Evolutionary conservation across 176 grass and related monocot genomes (phyloP).

Genomic region (Saccharum officinarum): DNA sequence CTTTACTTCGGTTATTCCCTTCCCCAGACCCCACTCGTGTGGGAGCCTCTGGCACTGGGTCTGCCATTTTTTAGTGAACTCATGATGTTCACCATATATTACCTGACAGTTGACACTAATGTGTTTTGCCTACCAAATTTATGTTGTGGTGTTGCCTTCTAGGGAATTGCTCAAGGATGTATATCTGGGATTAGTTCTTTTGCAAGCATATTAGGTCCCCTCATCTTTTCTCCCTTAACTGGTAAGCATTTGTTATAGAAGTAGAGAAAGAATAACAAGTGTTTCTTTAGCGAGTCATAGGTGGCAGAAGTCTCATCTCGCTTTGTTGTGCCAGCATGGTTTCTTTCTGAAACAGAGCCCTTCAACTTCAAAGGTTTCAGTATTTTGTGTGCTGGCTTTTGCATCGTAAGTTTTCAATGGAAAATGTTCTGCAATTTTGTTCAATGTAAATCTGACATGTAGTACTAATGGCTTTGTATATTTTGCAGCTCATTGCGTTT

Average conservation of each 20-base stretch:
- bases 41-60: too few relatives aligned
- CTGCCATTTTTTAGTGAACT: too few relatives aligned
- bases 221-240: conserved; percentile 84
- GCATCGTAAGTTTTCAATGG: conserved; percentile 44
- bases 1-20: too few relatives aligned
- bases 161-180: conserved; percentile 98
- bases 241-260: conserved; percentile 31
- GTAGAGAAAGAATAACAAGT: neutral
- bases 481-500: conserved; percentile 46
- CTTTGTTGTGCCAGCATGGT: conserved; percentile 54
- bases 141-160: neutral
- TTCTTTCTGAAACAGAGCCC: conserved; percentile 75
- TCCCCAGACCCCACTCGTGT: too few relatives aligned
- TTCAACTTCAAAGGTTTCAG: conserved; percentile 95
- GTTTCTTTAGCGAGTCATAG: neutral
- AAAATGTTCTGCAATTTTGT: neutral
- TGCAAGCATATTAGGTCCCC: conserved; percentile 82
- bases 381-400: conserved; percentile 80
- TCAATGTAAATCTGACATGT: neutral
- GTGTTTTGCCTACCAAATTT: neutral
- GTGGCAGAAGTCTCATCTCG: neutral
- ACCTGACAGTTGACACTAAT: neutral
- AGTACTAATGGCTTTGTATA: neutral
- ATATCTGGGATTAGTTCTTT: conserved; percentile 84
- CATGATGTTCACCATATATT: neutral